Evolutionary conservation across 805 yeast genomes (phyloP), one percentile per base, ranked within the genome.

Genomic region (Wickerhamiella nectarea): DNA sequence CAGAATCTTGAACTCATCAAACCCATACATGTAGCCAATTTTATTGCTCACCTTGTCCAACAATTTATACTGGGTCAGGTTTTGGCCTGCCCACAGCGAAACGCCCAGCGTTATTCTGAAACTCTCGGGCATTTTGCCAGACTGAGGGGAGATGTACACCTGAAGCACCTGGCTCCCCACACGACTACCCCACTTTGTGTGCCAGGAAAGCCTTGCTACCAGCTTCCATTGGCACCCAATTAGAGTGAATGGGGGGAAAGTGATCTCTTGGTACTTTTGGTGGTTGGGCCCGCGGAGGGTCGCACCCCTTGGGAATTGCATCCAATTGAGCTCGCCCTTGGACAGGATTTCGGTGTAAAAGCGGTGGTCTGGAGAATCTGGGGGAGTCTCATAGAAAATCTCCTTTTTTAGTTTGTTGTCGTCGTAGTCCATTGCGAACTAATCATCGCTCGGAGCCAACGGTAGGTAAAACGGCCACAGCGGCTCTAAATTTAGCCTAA

Each of bases 251-350:
- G 14, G 11, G 26, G 38, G 38, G 14, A 19, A 35, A 8, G 38
- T 35, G 17, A 35, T 35, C 21, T 35, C 38, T 14, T 21, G 17
- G 17, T 20, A 35, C 18, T 20, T 18, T 6, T 9, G 20, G 25
- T 35, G 38, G 24, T 35, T 14, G 26, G 26, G 6, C 3, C 26
- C 38, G 11, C 38, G 20, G n/a, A 7, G 6, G 6, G 18, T 35
- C 7, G 38, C 38, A 6, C 38, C 38, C 4, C 17, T 15, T 10
- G 15, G 5, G 29, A 34, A 39, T 14, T 39, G 35, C 21, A 11
- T n/a, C 42, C 42, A 39, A 21, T 17, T 8, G 28, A 39, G 21
- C 22, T 31, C 18, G 8, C 42, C 42, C 25, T 31, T 39, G 25
- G 33, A 34, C 4, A 39, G n/a, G 9, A 39, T 19, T 14, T 39